Base-by-base conservation (phyloP, 768 basidiomycete species). In the Podaxis sp. region DNA sequence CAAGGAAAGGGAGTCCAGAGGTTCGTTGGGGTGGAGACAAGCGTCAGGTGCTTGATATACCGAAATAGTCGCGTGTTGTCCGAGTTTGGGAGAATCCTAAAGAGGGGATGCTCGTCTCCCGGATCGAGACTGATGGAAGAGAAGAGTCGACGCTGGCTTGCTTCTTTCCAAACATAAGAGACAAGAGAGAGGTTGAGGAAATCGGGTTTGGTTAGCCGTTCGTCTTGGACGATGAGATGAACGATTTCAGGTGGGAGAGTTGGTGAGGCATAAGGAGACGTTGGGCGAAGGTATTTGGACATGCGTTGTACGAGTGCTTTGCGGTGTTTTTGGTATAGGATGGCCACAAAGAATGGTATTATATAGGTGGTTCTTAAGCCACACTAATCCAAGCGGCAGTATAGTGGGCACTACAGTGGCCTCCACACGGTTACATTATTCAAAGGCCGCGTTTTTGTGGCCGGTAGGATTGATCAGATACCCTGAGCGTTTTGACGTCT, bases 21-120 rank as follows among this genome's bases (percentile, higher is more conserved):
- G 19, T 33, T 37, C 7, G 33, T 36, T 22, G 47, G 13, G 4
- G 56, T 29, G n/a, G 33, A 15, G 40, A 54, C 41, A 4, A 61
- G 38, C 9, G 51, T 54, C 52, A 61, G 52, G 27, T 61, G 51
- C 19, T 43, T 61, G 38, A 61, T 61, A 27, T 29, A 54, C 11
- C 40, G 37, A 17, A 60, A 4, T 8, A 43, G 25, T 33, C 38
- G 41, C 9, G 38, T n/a, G 36, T 9, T 25, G 22, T 50, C 46
- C 11, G 36, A 51, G 17, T 59, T 38, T 25, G 49, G 47, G 15
- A 13, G 27, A 5, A 36, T 13, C 19, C 27, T 40, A 36, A 38
- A 59, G 17, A 59, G 49, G n/a, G 46, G 36, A 29, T 60, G 59
- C 13, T 29, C 22, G 11, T 38, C 53, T 43, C 37, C 38, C 17